phyloP scores from a whole-genome alignment of 495 filamentous ascomycete species.

The Staphylotrichum longicolle region DNA sequence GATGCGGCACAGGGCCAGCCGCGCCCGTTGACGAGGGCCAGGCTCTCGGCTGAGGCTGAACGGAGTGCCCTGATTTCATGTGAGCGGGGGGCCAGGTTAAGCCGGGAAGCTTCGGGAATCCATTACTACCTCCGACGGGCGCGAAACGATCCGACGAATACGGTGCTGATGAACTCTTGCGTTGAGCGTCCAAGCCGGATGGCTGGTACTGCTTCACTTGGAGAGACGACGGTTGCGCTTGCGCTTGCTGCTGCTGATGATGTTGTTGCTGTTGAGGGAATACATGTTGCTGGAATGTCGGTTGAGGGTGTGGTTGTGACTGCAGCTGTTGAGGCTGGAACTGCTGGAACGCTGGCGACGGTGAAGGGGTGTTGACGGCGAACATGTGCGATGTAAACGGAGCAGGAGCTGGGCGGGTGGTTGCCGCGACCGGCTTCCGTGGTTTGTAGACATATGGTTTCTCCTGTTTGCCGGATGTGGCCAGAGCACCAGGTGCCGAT shows the following conservation, averaged over 20 bases:
- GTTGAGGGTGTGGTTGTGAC: conserved; percentile 19
- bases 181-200: conserved; percentile 17
- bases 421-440: conserved; percentile 38
- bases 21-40: conserved; percentile 30
- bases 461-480: conserved; percentile 29
- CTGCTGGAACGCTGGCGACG: conserved; percentile 19
- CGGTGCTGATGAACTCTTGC: conserved; percentile 25
- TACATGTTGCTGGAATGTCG: conserved; percentile 18
- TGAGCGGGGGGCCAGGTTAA: conserved; percentile 39
- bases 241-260: conserved; percentile 15
- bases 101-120: conserved; percentile 41
- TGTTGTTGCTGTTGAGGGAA: conserved; percentile 13
- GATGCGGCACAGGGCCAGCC: conserved; percentile 23
- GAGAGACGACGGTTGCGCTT: conserved; percentile 16
- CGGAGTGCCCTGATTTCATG: conserved; percentile 38
- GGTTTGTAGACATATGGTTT: conserved; percentile 58
- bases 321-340: conserved; percentile 19
- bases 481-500: conserved; percentile 3
- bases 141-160: conserved; percentile 38
- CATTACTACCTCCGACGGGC: conserved; percentile 42
- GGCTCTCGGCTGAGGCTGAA: conserved; percentile 33
- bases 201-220: conserved; percentile 28
- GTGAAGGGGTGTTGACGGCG: conserved; percentile 31
- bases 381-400: conserved; percentile 44
- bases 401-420: conserved; percentile 23